phyloP scores from a whole-genome alignment of 345 rosid genomes.

The Raphanus sativus region DNA sequence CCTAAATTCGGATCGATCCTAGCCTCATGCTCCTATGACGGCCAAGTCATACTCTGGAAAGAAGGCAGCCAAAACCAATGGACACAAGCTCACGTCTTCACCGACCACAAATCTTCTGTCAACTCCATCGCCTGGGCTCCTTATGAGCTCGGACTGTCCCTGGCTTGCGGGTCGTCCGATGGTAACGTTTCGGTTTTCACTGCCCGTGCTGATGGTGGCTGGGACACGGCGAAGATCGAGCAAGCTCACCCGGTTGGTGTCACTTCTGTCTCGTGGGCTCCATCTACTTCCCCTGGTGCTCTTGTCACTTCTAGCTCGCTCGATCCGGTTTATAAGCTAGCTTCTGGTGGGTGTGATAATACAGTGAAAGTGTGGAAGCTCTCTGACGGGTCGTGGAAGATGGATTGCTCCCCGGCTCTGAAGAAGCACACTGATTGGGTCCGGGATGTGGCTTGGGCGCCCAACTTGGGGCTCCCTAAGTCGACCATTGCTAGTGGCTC shows the following conservation, averaged over 20 bases:
- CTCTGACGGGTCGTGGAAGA: conserved; percentile 54
- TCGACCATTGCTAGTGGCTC: conserved; percentile 70
- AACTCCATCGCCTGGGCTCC: conserved; percentile 76
- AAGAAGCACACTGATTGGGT: conserved; percentile 68
- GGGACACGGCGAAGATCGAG: conserved; percentile 62
- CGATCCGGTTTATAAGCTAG: conserved; percentile 62
- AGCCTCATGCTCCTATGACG: conserved; percentile 74
- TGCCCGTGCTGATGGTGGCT: conserved; percentile 58
- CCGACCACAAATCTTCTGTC: conserved; percentile 63
- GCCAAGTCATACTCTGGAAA: conserved; percentile 68
- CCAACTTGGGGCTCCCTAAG: conserved; percentile 67
- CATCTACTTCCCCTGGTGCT: conserved; percentile 57
- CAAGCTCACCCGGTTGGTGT: conserved; percentile 74
- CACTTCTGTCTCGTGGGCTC: conserved; percentile 68
- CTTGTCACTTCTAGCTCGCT: conserved; percentile 51
- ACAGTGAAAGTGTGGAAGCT: conserved; percentile 69
- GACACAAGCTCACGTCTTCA: conserved; percentile 61
- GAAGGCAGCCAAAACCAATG: conserved; percentile 66
- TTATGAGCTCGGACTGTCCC: conserved; percentile 58
- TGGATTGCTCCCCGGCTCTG: conserved; percentile 68
- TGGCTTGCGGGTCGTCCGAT: conserved; percentile 72
- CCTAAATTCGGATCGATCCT: conserved; percentile 66
- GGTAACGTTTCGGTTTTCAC: conserved; percentile 65
- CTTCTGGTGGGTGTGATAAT: conserved; percentile 65
- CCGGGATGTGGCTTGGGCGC: conserved; percentile 76